Base-by-base conservation (phyloP, 495 filamentous ascomycete species). In the Aspergillus hancockii region DNA sequence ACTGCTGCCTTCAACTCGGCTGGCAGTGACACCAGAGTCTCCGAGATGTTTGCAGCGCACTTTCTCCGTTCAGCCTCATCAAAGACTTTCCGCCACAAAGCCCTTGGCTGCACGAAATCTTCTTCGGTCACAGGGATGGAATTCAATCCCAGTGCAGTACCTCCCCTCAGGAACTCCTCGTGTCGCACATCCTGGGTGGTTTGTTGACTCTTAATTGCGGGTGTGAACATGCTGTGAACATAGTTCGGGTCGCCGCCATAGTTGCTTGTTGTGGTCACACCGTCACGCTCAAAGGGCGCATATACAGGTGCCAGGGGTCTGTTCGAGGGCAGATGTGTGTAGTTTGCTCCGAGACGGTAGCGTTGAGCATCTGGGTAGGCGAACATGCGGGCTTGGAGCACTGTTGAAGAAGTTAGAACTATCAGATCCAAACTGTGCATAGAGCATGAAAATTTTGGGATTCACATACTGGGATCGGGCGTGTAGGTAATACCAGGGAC, bases 251-350 rank as follows among this genome's bases (percentile, higher is more conserved):
- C 80, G 3, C 81, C 79, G 50, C 85, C 85, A 61, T 88, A 87
- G 72, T 89, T 89, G 22, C 76, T 75, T 34, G 83, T 79, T 16
- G 84, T 66, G 23, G 78, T 75, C 74, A 86, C 88, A 10, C 90
- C 89, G 61, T 90, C 88, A 30, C 88, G 83, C 74, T 90, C 85
- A 77, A 85, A 90, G 10, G 86, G 85, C 62, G 86, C 88, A 72
- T 88, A 84, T 1, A 74, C 67, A 61, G 84, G 75, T 49, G 73
- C 64, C 60, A 58, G 52, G 8, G 68, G 53, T 8, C 57, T 52
- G 60, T 81, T 82, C 36, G 70, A 56, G 5, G 81, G 85, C 9
- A 88, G 78, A 49, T 85, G 82, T 19, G 85, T 79, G 59, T 85
- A 85, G 68, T 90, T 90, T 25, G 80, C 80, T 6, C 88, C 88